Base-by-base conservation (phyloP, 768 basidiomycete species). In the Calocera cornea region DNA sequence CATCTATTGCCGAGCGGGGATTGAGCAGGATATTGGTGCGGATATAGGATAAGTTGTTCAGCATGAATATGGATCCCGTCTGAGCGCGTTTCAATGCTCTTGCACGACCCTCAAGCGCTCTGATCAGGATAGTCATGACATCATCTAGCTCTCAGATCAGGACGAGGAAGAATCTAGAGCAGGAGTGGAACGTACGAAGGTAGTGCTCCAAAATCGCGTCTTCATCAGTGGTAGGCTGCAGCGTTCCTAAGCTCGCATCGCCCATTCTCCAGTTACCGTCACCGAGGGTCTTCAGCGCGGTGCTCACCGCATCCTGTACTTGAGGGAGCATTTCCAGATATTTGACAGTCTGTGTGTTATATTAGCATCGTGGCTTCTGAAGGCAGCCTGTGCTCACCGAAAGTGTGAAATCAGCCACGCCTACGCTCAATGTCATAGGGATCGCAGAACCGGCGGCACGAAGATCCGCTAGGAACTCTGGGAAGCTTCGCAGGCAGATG, bases 191-290 rank as follows among this genome's bases (percentile, higher is more conserved):
- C 87, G 66, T 68, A 90, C 90, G 85, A 10, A 85, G 78, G 72
- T 84, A 93, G 74, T 92, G 89, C 72, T 92, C 87, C 27, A 91
- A 77, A 12, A 92, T 79, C 19, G 81, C 68, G n/a, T 65, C 65
- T 34, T 73, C 77, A 41, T 76, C 77, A 71, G 87, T 60, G 24
- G 27, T 60, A 19, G 54, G 54, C 22, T 60, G 54, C 11, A 60
- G 31, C 2, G 22, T 82, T 81, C 68, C 60, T 24, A 89, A 19
- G 36, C 38, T 69, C 1, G 36, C 90, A 69, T 90, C 89, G 2
- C 91, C 91, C 90, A 93, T 92, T 76, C 85, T 89, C 91, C 91
- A 92, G 70, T 92, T 92, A 11, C 91, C 91, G 68, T 93, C 90
- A 0, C 91, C 91, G 0, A 93, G 82, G 1, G 85, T 83, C 41